phyloP scores from a whole-genome alignment of 2,329 filamentous ascomycete species.

The Alternaria dauci region DNA sequence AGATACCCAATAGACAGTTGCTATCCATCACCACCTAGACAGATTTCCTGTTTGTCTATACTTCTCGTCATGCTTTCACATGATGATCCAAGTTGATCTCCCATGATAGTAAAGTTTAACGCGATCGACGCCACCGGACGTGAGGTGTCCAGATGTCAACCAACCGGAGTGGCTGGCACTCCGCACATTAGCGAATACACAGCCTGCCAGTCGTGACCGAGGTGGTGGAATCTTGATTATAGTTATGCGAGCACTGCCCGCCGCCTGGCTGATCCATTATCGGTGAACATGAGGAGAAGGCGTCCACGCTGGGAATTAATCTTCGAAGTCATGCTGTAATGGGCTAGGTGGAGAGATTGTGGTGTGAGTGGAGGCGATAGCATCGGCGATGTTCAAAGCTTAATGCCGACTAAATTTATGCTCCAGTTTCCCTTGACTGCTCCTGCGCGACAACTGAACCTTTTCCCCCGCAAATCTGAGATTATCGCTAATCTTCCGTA shows the following conservation, averaged over 20 bases:
- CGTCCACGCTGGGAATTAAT: constrained; percentile 9
- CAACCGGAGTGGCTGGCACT: constrained; percentile 27
- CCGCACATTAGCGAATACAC: constrained; percentile 17
- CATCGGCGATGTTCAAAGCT: constrained; percentile 19
- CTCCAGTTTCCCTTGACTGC: constrained; percentile 9
- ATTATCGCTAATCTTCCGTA: constrained; percentile 3
- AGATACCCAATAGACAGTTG: constrained; percentile 20
- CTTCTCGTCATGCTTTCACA: not conserved
- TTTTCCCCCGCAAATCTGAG: constrained; percentile 31
- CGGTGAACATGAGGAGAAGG: constrained; percentile 12
- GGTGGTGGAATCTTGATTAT: not conserved
- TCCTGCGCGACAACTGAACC: constrained; percentile 11
- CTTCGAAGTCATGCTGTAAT: constrained; percentile 9
- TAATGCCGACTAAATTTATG: constrained; percentile 27
- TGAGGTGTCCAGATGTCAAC: constrained; percentile 8
- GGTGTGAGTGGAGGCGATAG: constrained; percentile 24
- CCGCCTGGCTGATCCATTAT: constrained; percentile 8
- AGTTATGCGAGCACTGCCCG: constrained; percentile 1
- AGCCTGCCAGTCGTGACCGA: constrained; percentile 1
- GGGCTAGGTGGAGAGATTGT: constrained; percentile 19
- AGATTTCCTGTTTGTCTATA: not conserved
- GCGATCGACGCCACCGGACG: constrained; percentile 11
- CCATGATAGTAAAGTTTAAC: constrained; percentile 3
- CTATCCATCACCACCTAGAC: constrained; percentile 3
- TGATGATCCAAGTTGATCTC: not conserved